Evolutionary conservation across 108 stramenopile species (phyloP).

Genomic region (Chaetoceros muelleri): DNA sequence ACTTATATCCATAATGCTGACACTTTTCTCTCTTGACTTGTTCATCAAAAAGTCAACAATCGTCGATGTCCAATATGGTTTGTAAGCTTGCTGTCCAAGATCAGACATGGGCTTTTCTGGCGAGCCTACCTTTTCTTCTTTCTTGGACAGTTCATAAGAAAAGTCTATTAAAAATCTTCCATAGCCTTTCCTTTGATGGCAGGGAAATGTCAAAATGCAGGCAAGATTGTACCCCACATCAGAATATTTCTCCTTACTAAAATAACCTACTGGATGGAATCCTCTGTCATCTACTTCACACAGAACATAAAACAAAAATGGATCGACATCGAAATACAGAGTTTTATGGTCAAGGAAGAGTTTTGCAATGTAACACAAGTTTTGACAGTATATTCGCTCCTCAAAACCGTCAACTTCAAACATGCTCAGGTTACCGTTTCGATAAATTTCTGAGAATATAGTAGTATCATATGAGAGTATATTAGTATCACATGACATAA

Average conservation of each 20-base stretch:
- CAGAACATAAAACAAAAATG: slow-evolving; percentile 96
- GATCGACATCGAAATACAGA: slow-evolving; percentile 98
- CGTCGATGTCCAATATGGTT: slow-evolving; percentile 87
- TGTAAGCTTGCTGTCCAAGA: slow-evolving; percentile 94
- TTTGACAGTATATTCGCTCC: slow-evolving; percentile 95
- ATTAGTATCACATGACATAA: neutral
- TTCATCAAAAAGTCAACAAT: slow-evolving; percentile 78
- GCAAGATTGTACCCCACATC: slow-evolving; percentile 99
- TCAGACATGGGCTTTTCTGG: slow-evolving; percentile 99
- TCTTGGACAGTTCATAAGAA: slow-evolving; percentile 93
- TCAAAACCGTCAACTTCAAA: slow-evolving; percentile 96
- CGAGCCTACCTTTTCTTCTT: slow-evolving; percentile 93
- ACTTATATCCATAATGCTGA: slow-evolving; percentile 88
- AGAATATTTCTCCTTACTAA: slow-evolving; percentile 97
- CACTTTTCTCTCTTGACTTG: slow-evolving; percentile 41
- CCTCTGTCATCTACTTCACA: slow-evolving; percentile 90
- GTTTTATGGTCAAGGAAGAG: slow-evolving; percentile 99
- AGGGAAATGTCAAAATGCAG: slow-evolving; percentile 98
- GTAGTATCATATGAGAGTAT: slow-evolving; percentile 41
- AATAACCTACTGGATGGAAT: slow-evolving; percentile 96
- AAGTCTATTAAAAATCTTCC: slow-evolving; percentile 97
- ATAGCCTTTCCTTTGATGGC: slow-evolving; percentile 98
- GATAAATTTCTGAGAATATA: slow-evolving; percentile 41
- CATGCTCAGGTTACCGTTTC: slow-evolving; percentile 63
- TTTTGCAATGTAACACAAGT: slow-evolving; percentile 94